Evolutionary conservation across 192 early-diverging fungal genomes (phyloP).

Genomic region (Backusella luteola): DNA sequence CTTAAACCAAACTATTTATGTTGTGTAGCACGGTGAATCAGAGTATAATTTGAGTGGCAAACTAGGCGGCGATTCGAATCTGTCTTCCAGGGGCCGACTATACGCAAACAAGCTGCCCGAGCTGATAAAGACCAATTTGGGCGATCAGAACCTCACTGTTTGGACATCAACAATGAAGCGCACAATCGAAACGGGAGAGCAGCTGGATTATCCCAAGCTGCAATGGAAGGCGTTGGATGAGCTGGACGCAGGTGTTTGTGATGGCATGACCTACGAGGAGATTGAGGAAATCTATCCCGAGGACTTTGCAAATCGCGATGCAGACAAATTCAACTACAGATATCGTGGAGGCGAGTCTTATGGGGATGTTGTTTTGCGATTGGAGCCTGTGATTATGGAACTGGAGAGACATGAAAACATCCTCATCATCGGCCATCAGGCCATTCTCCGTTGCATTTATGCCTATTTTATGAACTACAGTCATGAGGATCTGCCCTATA

Average conservation of each 20-base stretch:
- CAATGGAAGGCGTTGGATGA: slow-evolving; percentile 99
- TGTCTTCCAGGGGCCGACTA: slow-evolving; percentile 82
- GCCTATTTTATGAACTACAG: slow-evolving; percentile 94
- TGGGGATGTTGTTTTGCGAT: slow-evolving; percentile 89
- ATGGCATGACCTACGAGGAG: slow-evolving; percentile 99
- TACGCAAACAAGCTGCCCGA: slow-evolving; percentile 87
- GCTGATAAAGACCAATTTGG: slow-evolving; percentile 74
- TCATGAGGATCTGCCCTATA: slow-evolving; percentile 95
- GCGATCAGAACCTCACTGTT: slow-evolving; percentile 74
- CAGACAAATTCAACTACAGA: slow-evolving; percentile 94
- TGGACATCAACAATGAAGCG: slow-evolving; percentile 97
- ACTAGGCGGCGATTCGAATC: slow-evolving; percentile 91
- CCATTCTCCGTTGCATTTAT: slow-evolving; percentile 95
- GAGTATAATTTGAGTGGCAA: slow-evolving; percentile 90
- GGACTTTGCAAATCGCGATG: slow-evolving; percentile 92
- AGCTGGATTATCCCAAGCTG: slow-evolving; percentile 83
- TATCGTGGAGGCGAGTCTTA: slow-evolving; percentile 87
- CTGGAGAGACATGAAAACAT: slow-evolving; percentile 96
- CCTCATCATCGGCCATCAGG: slow-evolving; percentile 96
- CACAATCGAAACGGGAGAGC: slow-evolving; percentile 85
- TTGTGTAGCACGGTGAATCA: slow-evolving; percentile 81
- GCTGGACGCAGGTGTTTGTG: slow-evolving; percentile 95
- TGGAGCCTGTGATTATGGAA: slow-evolving; percentile 99
- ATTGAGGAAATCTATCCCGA: slow-evolving; percentile 91
- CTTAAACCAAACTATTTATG: background rate